Evolutionary conservation across 352 stramenopile genomes (phyloP).

Genomic region (Globisporangium nodosum): DNA sequence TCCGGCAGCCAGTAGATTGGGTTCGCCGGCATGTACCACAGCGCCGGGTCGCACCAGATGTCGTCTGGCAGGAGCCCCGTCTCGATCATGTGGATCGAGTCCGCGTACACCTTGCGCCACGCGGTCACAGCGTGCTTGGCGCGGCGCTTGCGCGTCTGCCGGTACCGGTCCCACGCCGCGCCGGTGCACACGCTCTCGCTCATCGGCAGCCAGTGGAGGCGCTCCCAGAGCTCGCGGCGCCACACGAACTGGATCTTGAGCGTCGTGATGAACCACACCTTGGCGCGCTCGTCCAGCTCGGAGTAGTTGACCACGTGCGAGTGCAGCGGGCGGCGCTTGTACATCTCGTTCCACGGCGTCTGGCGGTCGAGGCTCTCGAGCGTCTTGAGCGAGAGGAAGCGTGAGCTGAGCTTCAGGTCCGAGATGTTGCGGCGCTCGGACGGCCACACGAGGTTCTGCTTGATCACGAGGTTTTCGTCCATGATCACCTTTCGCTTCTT

Average conservation of each 20-base stretch:
- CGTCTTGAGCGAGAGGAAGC: constrained; percentile 19
- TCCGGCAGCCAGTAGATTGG: constrained; percentile 35
- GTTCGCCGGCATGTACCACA: constrained; percentile 41
- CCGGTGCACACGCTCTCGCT: constrained; percentile 35
- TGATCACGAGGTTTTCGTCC: constrained; percentile 17
- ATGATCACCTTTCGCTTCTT: constrained; percentile 13
- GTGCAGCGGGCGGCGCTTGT: constrained; percentile 21
- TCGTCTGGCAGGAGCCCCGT: constrained; percentile 26
- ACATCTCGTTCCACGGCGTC: constrained; percentile 41
- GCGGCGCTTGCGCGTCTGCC: constrained; percentile 31
- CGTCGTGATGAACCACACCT: constrained; percentile 25
- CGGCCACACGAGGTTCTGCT: constrained; percentile 35
- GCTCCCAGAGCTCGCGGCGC: constrained; percentile 42
- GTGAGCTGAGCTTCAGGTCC: constrained; percentile 34
- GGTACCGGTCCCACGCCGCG: constrained; percentile 30
- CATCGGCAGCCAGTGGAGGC: constrained; percentile 41
- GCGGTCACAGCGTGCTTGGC: constrained; percentile 27
- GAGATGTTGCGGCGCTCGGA: constrained; percentile 33
- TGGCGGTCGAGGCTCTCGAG: constrained; percentile 19
- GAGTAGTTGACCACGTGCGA: constrained; percentile 26
- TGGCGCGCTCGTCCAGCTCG: constrained; percentile 16
- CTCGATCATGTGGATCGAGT: constrained; percentile 42
- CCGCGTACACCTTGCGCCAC: constrained; percentile 38
- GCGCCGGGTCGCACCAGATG: constrained; percentile 34
- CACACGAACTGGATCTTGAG: constrained; percentile 40